phyloP scores from a whole-genome alignment of 202 grass and related monocot species.

The Brachypodium distachyon region DNA sequence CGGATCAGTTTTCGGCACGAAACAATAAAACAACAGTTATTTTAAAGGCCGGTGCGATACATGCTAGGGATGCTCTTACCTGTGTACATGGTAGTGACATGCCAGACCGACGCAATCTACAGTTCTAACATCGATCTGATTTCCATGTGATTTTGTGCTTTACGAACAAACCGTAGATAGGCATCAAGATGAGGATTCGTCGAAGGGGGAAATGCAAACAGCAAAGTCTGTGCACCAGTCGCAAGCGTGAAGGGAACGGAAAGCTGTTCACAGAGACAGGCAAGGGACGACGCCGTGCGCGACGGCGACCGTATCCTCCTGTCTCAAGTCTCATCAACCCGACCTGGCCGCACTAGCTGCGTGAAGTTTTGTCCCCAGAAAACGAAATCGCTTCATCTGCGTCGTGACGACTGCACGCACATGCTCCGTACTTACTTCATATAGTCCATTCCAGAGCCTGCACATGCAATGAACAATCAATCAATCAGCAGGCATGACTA shows the following conservation, averaged over 20 bases:
- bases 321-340: no score
- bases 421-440: not conserved
- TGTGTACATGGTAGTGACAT: no score
- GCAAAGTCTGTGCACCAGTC: not conserved
- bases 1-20: no score
- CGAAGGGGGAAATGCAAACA: not conserved
- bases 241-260: constrained; percentile 1
- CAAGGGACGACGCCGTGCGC: no score
- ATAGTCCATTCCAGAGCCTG: not conserved
- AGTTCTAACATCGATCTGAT: no score
- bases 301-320: not conserved
- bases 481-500: not conserved
- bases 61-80: no score
- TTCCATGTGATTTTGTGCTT: no score
- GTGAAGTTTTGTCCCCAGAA: not conserved
- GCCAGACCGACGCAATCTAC: no score
- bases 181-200: no score
- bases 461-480: not conserved
- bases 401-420: not conserved
- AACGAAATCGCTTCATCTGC: not conserved
- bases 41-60: no score
- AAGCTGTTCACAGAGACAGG: not conserved
- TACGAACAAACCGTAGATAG: no score
- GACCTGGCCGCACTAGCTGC: not conserved
- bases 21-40: no score